A percentile compares a stretch with the other conserved stretches of the same genome.
Evolutionary conservation across 495 filamentous ascomycete genomes (phyloP).

Genomic region (Podospora didyma): DNA sequence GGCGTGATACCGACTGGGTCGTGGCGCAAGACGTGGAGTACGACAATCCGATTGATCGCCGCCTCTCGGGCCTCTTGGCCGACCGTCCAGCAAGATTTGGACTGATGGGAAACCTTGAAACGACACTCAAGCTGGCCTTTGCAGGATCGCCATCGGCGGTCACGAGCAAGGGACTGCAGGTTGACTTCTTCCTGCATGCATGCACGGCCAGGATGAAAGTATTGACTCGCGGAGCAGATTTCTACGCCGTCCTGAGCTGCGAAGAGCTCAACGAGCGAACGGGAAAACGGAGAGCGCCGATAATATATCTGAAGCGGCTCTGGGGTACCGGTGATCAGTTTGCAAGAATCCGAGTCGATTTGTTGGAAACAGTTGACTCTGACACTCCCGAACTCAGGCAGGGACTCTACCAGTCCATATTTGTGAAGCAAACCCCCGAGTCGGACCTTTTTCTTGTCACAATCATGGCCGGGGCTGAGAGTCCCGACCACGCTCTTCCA

Average conservation of each 20-base stretch:
- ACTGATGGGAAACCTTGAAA: not conserved
- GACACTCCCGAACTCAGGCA: not conserved
- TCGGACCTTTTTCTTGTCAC: not conserved
- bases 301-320: not conserved
- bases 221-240: not conserved
- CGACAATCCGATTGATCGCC: not conserved
- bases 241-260: not conserved
- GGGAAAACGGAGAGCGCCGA: not conserved
- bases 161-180: not conserved
- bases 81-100: not conserved
- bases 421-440: not conserved
- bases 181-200: not conserved
- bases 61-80: not conserved
- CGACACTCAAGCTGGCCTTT: not conserved
- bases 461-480: not conserved
- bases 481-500: not conserved
- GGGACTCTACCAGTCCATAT: not conserved
- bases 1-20: not conserved
- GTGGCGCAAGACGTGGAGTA: not conserved
- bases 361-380: not conserved
- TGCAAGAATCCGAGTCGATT: not conserved
- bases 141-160: not conserved
- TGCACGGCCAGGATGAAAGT: not conserved
- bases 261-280: not conserved
- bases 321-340: not conserved